Percentiles rank a stretch among this genome's conserved stretches.
Conservation (phyloP, 1,284 basidiomycete species). For the Trametes versicolor region DNA sequence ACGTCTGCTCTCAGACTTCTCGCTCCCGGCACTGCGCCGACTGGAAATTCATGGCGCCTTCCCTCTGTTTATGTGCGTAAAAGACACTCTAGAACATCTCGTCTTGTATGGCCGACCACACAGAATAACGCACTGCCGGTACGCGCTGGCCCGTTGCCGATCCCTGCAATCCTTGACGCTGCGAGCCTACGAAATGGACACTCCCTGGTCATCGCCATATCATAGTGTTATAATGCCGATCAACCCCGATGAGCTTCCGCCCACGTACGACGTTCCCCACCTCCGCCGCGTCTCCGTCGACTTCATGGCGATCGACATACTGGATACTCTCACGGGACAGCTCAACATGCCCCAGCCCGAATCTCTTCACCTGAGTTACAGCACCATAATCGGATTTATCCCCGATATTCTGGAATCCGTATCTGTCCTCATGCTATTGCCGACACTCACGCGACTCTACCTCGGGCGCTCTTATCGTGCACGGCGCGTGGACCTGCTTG, state of each 20-base stretch:
- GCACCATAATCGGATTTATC: not conserved
- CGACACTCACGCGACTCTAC: conserved; percentile 8
- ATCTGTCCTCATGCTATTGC: conserved; percentile 2
- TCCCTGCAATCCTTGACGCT: not conserved
- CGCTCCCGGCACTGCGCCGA: not conserved
- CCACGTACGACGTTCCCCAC: not conserved
- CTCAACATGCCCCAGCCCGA: not conserved
- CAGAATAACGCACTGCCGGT: not conserved
- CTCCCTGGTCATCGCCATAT: not conserved
- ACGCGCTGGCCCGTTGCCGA: not conserved
- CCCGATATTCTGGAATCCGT: not conserved
- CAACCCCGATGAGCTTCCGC: too few relatives aligned
- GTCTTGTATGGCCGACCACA: not conserved
- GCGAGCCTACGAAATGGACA: not conserved
- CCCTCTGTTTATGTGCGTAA: not conserved
- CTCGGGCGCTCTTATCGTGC: not conserved
- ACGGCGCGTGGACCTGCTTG: not conserved
- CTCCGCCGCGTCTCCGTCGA: not conserved
- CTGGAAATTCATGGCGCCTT: not conserved
- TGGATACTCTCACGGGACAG: not conserved
- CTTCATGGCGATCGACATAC: not conserved
- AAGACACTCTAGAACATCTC: not conserved
- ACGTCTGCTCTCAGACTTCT: not conserved
- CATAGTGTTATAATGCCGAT: not conserved
- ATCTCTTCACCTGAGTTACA: not conserved